Percentiles rank a stretch among this genome's conserved stretches.
Conservation (phyloP, 805 yeast genomes). For the Suhomyces sp. region DNA sequence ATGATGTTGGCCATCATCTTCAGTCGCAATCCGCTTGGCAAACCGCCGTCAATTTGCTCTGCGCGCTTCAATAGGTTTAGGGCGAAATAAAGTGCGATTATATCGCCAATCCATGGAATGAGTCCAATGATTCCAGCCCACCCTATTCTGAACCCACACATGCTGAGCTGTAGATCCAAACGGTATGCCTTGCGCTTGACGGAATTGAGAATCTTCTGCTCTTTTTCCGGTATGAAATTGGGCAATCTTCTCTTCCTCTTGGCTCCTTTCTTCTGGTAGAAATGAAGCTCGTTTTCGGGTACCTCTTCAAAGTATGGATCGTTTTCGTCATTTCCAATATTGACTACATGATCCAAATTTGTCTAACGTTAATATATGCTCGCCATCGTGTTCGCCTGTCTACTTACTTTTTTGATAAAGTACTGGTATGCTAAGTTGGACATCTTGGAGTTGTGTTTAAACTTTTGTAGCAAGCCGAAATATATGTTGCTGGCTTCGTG, state of each 20-base stretch:
- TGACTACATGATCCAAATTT: constrained; percentile 24
- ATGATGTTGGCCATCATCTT: constrained; percentile 38
- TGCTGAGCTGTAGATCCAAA: constrained; percentile 37
- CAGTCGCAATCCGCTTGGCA: constrained; percentile 28
- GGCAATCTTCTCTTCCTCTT: constrained; percentile 37
- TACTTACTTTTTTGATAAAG: constrained; percentile 38
- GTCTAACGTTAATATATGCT: constrained; percentile 18
- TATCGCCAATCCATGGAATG: constrained; percentile 42
- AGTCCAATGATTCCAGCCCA: constrained; percentile 44
- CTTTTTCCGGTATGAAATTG: constrained; percentile 30
- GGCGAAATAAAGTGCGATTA: constrained; percentile 29
- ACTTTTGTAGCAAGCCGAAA: background rate
- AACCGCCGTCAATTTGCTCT: constrained; percentile 35
- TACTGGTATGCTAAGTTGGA: constrained; percentile 31
- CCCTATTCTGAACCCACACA: constrained; percentile 40
- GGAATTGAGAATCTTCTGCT: constrained; percentile 31
- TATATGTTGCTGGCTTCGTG: background rate
- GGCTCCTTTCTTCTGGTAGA: constrained; percentile 41
- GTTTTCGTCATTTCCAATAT: constrained; percentile 24
- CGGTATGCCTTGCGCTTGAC: constrained; percentile 38
- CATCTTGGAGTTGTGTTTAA: constrained; percentile 14
- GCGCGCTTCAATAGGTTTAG: constrained; percentile 31
- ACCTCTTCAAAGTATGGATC: constrained; percentile 43
- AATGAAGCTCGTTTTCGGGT: constrained; percentile 39
- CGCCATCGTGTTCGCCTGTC: background rate